phyloP scores from a whole-genome alignment of 2,329 filamentous ascomycete species.

The Sarocladium oryzae region DNA sequence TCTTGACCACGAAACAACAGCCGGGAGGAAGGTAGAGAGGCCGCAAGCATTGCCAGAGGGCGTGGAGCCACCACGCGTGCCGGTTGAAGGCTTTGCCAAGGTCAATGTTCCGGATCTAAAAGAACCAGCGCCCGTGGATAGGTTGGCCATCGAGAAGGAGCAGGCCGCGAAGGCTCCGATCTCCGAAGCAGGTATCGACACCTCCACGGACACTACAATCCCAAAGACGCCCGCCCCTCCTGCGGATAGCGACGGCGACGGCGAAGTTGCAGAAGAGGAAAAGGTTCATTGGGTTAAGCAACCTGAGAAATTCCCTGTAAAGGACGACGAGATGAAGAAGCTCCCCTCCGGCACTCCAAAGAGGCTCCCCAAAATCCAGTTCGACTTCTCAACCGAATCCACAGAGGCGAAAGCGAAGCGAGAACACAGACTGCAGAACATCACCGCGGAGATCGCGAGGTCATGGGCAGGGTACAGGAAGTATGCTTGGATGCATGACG shows the following conservation, averaged over 20 bases:
- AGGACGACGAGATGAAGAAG: slow-evolving; percentile 61
- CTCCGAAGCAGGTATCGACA: background rate
- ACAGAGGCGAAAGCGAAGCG: slow-evolving; percentile 54
- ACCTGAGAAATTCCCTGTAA: slow-evolving; percentile 71
- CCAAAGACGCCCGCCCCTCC: slow-evolving; percentile 13
- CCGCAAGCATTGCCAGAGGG: slow-evolving; percentile 2
- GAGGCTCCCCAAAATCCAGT: slow-evolving; percentile 70
- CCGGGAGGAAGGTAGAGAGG: background rate
- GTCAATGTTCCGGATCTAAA: slow-evolving; percentile 10
- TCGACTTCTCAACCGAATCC: slow-evolving; percentile 62
- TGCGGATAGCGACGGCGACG: too few species aligned
- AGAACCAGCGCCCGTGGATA: slow-evolving; percentile 2
- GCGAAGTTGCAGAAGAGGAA: too few species aligned
- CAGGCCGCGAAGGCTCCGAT: background rate
- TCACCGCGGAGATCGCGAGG: slow-evolving; percentile 69
- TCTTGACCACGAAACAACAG: background rate
- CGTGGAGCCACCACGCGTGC: background rate
- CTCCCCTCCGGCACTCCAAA: slow-evolving; percentile 68
- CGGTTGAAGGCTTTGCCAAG: slow-evolving; percentile 8
- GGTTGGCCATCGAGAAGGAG: background rate
- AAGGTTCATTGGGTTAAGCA: slow-evolving; percentile 66
- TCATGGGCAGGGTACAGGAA: slow-evolving; percentile 79
- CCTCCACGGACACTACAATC: slow-evolving; percentile 20
- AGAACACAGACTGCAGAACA: slow-evolving; percentile 53
- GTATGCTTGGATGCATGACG: slow-evolving; percentile 80